A percentile compares a stretch with the other conserved stretches of the same genome.
Evolutionary conservation across 2,329 filamentous ascomycete genomes (phyloP).

Genomic region (Piedraia hortae): DNA sequence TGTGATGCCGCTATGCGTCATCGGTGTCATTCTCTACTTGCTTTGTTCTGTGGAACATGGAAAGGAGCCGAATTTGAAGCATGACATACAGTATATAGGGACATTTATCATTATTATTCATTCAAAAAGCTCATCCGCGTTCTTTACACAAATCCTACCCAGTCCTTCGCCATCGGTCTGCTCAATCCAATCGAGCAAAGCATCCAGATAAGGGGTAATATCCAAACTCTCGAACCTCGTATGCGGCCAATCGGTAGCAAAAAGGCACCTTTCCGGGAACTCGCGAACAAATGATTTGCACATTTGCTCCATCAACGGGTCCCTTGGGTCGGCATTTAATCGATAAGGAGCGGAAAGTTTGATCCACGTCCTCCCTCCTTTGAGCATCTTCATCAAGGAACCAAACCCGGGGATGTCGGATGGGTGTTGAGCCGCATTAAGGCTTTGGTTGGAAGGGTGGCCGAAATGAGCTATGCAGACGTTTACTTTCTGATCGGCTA

Average conservation of each 20-base stretch:
- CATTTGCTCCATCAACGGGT: constrained; percentile 22
- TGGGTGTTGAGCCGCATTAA: constrained; percentile 10
- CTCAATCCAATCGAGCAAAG: constrained; percentile 26
- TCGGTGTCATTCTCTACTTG: too few species aligned
- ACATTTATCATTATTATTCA: too few species aligned
- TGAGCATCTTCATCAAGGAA: constrained; percentile 21
- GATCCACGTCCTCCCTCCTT: constrained; percentile 23
- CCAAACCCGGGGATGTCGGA: constrained; percentile 23
- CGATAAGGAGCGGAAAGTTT: constrained; percentile 33
- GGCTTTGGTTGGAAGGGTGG: constrained; percentile 15
- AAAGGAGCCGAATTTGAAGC: too few species aligned
- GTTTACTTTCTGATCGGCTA: constrained; percentile 21
- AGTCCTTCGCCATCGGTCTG: constrained; percentile 17
- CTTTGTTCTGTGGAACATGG: too few species aligned
- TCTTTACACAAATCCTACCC: constrained; percentile 25
- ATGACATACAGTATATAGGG: too few species aligned
- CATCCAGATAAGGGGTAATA: constrained; percentile 26
- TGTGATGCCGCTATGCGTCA: too few species aligned
- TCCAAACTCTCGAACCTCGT: constrained; percentile 31
- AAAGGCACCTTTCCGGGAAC: constrained; percentile 23
- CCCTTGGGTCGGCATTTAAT: constrained; percentile 16
- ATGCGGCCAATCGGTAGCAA: constrained; percentile 37
- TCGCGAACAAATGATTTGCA: constrained; percentile 22
- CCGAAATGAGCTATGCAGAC: constrained; percentile 35
- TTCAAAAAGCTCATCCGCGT: constrained; percentile 25